Conservation (phyloP, 2,329 filamentous ascomycete species). For the Curvularia hawaiiensis region DNA sequence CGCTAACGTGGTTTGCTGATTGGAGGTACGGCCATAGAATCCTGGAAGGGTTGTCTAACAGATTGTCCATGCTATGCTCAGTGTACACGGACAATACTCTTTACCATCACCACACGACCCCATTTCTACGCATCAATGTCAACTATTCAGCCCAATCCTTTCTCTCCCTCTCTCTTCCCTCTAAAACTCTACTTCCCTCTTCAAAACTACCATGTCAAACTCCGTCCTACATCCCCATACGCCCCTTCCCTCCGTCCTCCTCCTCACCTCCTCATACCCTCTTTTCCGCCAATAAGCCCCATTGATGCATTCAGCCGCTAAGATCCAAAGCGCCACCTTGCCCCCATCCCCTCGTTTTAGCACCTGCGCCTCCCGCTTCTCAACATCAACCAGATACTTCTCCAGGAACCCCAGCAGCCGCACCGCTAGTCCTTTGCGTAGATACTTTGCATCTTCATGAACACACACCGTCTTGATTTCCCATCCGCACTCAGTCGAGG, state of each 20-base stretch:
- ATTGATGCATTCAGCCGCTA: slow-evolving; percentile 31
- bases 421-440: slow-evolving; percentile 27
- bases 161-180: neutral
- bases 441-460: slow-evolving; percentile 20
- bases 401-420: slow-evolving; percentile 19
- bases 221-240: slow-evolving; percentile 27
- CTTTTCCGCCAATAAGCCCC: slow-evolving; percentile 36
- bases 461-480: slow-evolving; percentile 38
- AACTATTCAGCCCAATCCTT: too few relatives aligned
- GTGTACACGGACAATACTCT: neutral
- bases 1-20: neutral
- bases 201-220: slow-evolving; percentile 34
- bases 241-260: slow-evolving; percentile 9
- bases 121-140: too few relatives aligned
- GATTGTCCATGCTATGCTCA: too few relatives aligned
- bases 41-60: too few relatives aligned
- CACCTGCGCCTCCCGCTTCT: neutral
- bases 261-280: slow-evolving; percentile 28
- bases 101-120: too few relatives aligned
- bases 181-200: slow-evolving; percentile 19
- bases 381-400: slow-evolving; percentile 11
- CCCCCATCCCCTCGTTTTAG: neutral
- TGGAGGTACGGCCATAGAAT: too few relatives aligned
- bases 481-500: slow-evolving; percentile 28
- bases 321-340: slow-evolving; percentile 28